Base-by-base conservation (phyloP, 148 eudicot genomes). In the Rhododendron ferrugineum region DNA sequence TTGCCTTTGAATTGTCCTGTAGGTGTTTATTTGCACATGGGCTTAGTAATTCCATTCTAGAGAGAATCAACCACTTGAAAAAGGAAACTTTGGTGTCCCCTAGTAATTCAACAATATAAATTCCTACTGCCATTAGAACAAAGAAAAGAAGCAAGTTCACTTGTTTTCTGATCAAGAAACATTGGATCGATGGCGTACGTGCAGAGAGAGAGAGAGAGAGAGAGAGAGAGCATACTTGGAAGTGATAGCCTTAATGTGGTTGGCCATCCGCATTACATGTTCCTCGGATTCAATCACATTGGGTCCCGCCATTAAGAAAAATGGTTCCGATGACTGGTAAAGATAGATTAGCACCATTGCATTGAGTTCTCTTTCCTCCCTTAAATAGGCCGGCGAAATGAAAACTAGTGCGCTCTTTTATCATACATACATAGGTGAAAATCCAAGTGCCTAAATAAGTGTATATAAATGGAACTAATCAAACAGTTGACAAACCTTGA, bases 281-380 rank as follows among this genome's bases (percentile, higher is more conserved):
- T 97, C 98, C 91, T 97, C 98, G 4, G 99, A 97, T 90, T 97
- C 99, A 13, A 97, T 97, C 87, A 97, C 99, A 90, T 97, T 97
- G 40, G 99, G 99, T 36, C 98, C 99, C 22, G 98, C 98, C 81
- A 95, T 82, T 85, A 97, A 28, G 84, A 97, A 97, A 83, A 95
- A 95, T 13, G 99, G 99, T n/a, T 93, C 90, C 3, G 95, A 93
- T 5, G 87, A 54, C 96, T 93, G 90, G 77, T 84, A 30, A 83
- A 18, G 34, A 37, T 40, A 18, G 30, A 34, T 75, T 75, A 26
- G 15, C 13, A 42, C 54, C 56, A 23, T 26, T 3, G 15, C 32
- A 66, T 66, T 2, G 10, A 66, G 16, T 26, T 66, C 11, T 66
- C 10, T 26, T 58, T 6, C 64, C 64, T 26, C 14, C 34, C 73